phyloP scores from a whole-genome alignment of 352 stramenopile species.

The Pythium sp. region DNA sequence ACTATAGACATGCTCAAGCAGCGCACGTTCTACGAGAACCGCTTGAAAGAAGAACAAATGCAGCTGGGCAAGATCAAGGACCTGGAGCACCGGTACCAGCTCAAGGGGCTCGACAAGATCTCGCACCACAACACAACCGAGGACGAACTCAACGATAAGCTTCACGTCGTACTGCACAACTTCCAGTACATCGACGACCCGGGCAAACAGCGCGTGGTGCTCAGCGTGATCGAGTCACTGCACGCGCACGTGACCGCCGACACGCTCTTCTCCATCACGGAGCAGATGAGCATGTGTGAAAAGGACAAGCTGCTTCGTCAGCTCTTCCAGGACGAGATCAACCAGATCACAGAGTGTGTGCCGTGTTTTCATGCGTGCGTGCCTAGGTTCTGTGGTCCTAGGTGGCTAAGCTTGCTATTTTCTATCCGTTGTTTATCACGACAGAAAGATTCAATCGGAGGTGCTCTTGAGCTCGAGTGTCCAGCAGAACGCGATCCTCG shows the following conservation, averaged over 20 bases:
- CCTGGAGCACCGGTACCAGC: constrained; percentile 47
- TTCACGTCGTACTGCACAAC: constrained; percentile 45
- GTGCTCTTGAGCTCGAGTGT: constrained; percentile 45
- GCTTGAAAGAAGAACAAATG: constrained; percentile 33
- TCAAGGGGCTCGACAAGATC: constrained; percentile 48
- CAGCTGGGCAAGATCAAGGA: constrained; percentile 42
- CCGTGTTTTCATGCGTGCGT: too few relatives aligned
- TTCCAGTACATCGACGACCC: constrained; percentile 60
- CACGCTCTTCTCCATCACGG: constrained; percentile 37
- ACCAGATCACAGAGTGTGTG: constrained; percentile 48
- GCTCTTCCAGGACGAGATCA: constrained; percentile 54
- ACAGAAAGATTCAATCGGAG: constrained; percentile 51
- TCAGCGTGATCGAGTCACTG: constrained; percentile 44
- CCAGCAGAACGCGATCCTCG: constrained; percentile 63
- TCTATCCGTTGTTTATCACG: not conserved
- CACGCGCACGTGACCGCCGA: constrained; percentile 48
- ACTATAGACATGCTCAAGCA: constrained; percentile 39
- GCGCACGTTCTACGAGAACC: constrained; percentile 25
- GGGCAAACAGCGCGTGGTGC: constrained; percentile 56
- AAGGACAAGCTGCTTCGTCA: constrained; percentile 55
- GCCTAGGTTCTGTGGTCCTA: not conserved
- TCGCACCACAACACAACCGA: constrained; percentile 39
- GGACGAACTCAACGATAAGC: constrained; percentile 49
- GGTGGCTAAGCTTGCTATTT: not conserved
- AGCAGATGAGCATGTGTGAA: constrained; percentile 54